Conservation (phyloP, 768 basidiomycete species). For the Psilocybe sp. region DNA sequence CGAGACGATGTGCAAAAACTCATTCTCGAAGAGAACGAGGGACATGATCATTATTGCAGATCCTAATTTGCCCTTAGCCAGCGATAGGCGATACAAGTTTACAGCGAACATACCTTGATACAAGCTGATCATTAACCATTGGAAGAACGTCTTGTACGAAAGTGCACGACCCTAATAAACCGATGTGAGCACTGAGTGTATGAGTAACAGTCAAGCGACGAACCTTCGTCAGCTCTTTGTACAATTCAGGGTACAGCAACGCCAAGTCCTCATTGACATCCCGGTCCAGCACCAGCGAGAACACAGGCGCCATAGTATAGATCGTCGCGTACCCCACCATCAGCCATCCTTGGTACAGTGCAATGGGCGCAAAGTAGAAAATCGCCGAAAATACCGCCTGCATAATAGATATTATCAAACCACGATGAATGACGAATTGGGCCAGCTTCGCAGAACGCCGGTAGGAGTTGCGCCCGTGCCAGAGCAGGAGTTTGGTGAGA, state of each 20-base stretch:
- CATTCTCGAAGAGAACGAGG: conserved; percentile 91
- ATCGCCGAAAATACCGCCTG: conserved; percentile 95
- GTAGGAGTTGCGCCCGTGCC: conserved; percentile 99
- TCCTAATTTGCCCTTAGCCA: conserved; percentile 41
- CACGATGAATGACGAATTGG: conserved; percentile 97
- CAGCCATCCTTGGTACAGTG: conserved; percentile 96
- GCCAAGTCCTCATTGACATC: conserved; percentile 97
- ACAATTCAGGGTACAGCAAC: conserved; percentile 92
- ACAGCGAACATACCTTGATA: conserved; percentile 74
- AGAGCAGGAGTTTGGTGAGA: conserved; percentile 93
- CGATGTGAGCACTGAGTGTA: neutral
- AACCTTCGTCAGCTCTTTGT: conserved; percentile 97
- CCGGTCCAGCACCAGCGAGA: conserved; percentile 92
- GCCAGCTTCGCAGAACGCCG: conserved; percentile 96
- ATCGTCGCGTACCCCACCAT: conserved; percentile 96
- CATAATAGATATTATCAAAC: conserved; percentile 95
- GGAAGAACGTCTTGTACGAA: conserved; percentile 98
- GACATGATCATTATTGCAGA: conserved; percentile 99
- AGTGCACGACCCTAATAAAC: conserved; percentile 77
- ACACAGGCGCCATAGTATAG: conserved; percentile 98
- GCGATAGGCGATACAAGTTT: neutral
- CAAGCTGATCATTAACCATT: conserved; percentile 95
- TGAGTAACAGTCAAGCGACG: conserved; percentile 10
- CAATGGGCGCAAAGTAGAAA: conserved; percentile 94
- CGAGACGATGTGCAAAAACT: conserved; percentile 96